Conservation (phyloP, 768 basidiomycete species). For the Auricularia sp. region DNA sequence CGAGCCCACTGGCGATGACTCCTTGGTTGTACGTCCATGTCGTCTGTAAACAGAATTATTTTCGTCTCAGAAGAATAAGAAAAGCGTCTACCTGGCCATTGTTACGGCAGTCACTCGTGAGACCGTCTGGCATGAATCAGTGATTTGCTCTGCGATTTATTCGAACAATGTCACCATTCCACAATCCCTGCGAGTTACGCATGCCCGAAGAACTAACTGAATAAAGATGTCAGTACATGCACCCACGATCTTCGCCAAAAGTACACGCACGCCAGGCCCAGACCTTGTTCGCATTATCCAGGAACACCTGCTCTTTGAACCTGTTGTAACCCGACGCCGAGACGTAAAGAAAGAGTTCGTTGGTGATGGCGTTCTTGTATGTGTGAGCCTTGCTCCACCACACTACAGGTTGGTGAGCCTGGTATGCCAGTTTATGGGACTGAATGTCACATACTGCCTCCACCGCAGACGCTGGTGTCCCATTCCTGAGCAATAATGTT, state of each 20-base stretch:
- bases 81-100: slow-evolving; percentile 27
- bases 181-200: slow-evolving; percentile 35
- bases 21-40: slow-evolving; percentile 53
- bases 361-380: slow-evolving; percentile 56
- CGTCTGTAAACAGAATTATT: slow-evolving; percentile 23
- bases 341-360: slow-evolving; percentile 42
- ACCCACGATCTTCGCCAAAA: neutral
- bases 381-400: slow-evolving; percentile 48
- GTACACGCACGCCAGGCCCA: slow-evolving; percentile 20
- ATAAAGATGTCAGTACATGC: neutral
- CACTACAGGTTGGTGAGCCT: slow-evolving; percentile 20
- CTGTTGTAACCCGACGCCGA: slow-evolving; percentile 40
- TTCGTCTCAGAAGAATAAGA: too few relatives aligned
- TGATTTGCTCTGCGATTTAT: neutral
- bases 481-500: slow-evolving; percentile 41
- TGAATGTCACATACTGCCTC: slow-evolving; percentile 30
- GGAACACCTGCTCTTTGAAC: slow-evolving; percentile 28
- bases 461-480: slow-evolving; percentile 37
- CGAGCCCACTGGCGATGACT: slow-evolving; percentile 45
- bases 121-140: neutral
- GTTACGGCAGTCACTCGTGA: slow-evolving; percentile 22
- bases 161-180: slow-evolving; percentile 30
- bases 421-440: neutral
- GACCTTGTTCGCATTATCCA: slow-evolving; percentile 40
- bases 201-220: slow-evolving; percentile 35